Evolutionary conservation across 495 filamentous ascomycete species (phyloP), one percentile per base, ranked within the genome.

Genomic region (Neurospora tetrasperma): DNA sequence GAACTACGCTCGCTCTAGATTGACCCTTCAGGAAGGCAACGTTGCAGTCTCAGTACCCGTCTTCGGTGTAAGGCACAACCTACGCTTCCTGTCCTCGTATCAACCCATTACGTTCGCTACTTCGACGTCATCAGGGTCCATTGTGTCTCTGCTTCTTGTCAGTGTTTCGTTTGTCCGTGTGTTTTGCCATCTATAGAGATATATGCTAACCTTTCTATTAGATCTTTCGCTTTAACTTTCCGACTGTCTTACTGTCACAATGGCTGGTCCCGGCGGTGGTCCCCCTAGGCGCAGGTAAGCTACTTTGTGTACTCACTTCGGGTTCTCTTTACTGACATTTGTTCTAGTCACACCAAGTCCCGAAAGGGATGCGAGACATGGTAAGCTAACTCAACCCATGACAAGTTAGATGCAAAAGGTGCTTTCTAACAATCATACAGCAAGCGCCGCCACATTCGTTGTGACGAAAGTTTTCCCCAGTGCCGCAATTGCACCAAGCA

Each of bases 401-500:
- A 40, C 54, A 66, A 16, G 14, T 44, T 42, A 20, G 43, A 43
- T 54, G 8, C 20, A 35, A 20, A 20, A 59, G 40, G 12, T 59
- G 38, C 42, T 35, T 74, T 76, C 77, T 82, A 69, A 83, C 74
- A 70, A 10, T 18, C 46, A 38, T 39, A 69, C 73, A 83, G 82
- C 88, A 99, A 99, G 87, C 89, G 91, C 82, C 90, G 96, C 78
- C 96, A 99, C 83, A 98, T 99, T 80, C 90, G 96, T 73, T 99
- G 96, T 83, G 96, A 99, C 81, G 96, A 99, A 82, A 97, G 88
- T 73, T 97, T 95, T 77, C 96, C 96, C 31, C 96, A 99, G 89
- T 99, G 96, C 84, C 93, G 93, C 74, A 98, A 98, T 83, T 99
- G 96, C 83, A 97, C 95, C 71, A 98, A 98, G 81, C 96, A 99